Percentiles rank a stretch among this genome's conserved stretches.
Conservation (phyloP, 257 asterid species). For the Solanum megistacrolobum region DNA sequence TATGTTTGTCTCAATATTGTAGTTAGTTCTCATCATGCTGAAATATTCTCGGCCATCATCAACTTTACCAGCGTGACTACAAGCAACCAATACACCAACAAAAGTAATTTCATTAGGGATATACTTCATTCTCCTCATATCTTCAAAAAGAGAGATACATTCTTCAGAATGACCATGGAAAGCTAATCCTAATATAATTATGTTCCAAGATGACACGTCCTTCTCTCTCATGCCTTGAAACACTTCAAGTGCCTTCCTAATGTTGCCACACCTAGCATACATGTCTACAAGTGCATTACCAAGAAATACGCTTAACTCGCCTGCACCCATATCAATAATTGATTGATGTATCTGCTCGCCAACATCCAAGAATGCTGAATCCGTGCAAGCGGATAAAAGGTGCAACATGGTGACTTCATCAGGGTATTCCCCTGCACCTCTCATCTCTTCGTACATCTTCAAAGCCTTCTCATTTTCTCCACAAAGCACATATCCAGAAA, state of each 20-base stretch:
- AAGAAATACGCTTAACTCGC: conserved; percentile 23
- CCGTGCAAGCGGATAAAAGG: conserved; percentile 63
- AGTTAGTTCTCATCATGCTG: conserved; percentile 29
- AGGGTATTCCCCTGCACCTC: conserved; percentile 28
- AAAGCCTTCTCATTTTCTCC: conserved; percentile 36
- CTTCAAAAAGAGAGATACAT: conserved; percentile 48
- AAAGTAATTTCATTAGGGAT: conserved; percentile 54
- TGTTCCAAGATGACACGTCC: conserved; percentile 56
- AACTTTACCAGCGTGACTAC: conserved; percentile 63
- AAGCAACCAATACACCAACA: conserved; percentile 48
- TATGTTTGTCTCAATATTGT: conserved; percentile 38
- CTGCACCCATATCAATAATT: conserved; percentile 28
- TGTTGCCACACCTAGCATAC: conserved; percentile 68
- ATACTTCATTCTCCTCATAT: conserved; percentile 44
- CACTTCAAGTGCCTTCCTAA: conserved; percentile 40
- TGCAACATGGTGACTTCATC: conserved; percentile 67
- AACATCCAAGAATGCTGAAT: conserved; percentile 47
- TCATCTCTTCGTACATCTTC: conserved; percentile 55
- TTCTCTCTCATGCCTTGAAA: conserved; percentile 45
- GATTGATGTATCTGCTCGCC: conserved; percentile 54
- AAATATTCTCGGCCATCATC: conserved; percentile 44
- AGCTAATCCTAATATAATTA: conserved; percentile 49
- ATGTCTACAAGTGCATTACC: conserved; percentile 69
- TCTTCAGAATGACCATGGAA: conserved; percentile 42
- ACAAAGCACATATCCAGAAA: conserved; percentile 51